Evolutionary conservation across 805 yeast species (phyloP), one percentile per base, ranked within the genome.

Genomic region (Candida insectalens): DNA sequence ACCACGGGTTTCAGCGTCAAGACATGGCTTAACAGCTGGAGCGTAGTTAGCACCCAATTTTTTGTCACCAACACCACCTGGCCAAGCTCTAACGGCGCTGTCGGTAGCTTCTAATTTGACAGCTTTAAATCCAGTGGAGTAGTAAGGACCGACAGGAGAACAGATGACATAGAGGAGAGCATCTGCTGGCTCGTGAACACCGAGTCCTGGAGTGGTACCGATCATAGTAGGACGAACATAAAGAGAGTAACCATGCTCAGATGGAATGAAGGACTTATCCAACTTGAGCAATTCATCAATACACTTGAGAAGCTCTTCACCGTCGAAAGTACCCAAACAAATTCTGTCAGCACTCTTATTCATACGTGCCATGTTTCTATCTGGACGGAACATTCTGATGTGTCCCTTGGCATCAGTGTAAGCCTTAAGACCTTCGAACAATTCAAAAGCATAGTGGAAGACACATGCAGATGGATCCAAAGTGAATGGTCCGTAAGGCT

Each of bases 31-130:
- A 51, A 88, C 76, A 59, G 96, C 83, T 42, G 97, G 96, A 29
- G 96, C 98, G 55, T 89, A 89, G 69, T 89, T 89, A 41, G 95
- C 96, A 60, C 98, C 98, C 51, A 89, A 74, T 63, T 89, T 89
- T 61, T 75, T 80, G 74, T 89, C 82, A 62, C 98, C 98, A 49
- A 77, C 87, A 60, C 97, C 98, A 52, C 95, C 95, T 55, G 97
- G 97, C 97, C 97, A 89, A 20, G 98, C 97, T 67, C 98, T 83
- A 22, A 88, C 88, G 33, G 95, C 95, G 49, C 83, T 77, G 55
- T 85, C 95, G 23, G 96, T 88, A 45, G 97, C 96, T 64, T 89
- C 96, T 44, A 92, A 71, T 41, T 74, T 69, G 35, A 92, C 95
- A 27, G 97, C 96, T 63, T 88, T 87, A 76, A 89, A 89, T 14